Percentiles rank a stretch among this genome's conserved stretches.
Evolutionary conservation across 2,329 filamentous ascomycete species (phyloP).

Genomic region (Microsporum audouinii): DNA sequence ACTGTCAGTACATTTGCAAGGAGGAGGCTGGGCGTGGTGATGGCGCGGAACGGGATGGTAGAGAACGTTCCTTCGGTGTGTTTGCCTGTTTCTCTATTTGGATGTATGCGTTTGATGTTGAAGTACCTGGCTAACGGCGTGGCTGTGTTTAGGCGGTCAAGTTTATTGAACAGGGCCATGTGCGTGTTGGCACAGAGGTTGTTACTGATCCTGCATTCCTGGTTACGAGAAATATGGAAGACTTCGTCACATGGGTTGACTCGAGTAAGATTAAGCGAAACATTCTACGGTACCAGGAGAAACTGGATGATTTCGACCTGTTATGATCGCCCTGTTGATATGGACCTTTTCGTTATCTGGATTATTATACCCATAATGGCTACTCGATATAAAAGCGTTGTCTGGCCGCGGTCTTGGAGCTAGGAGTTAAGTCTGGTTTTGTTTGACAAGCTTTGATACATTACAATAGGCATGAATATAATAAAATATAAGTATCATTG

Average conservation of each 20-base stretch:
- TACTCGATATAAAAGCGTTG: background rate
- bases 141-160: constrained; percentile 39
- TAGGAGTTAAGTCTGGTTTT: too few relatives aligned
- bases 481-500: too few relatives aligned
- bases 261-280: constrained; percentile 95
- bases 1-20: constrained; percentile 84
- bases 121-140: constrained; percentile 7
- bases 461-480: too few relatives aligned
- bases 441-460: too few relatives aligned
- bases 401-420: too few relatives aligned
- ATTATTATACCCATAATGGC: background rate
- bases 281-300: constrained; percentile 88
- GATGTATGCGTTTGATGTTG: constrained; percentile 8
- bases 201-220: constrained; percentile 83
- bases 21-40: constrained; percentile 72
- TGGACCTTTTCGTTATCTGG: background rate
- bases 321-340: constrained; percentile 40
- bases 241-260: constrained; percentile 93
- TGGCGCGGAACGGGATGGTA: constrained; percentile 84
- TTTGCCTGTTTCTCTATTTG: constrained; percentile 9
- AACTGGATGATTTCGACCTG: constrained; percentile 91
- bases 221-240: constrained; percentile 81
- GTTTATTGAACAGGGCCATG: constrained; percentile 89
- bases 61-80: constrained; percentile 70
- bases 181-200: constrained; percentile 79